Conservation (phyloP, 1,284 basidiomycete genomes). For the Cutaneotrichosporon spelunceum region DNA sequence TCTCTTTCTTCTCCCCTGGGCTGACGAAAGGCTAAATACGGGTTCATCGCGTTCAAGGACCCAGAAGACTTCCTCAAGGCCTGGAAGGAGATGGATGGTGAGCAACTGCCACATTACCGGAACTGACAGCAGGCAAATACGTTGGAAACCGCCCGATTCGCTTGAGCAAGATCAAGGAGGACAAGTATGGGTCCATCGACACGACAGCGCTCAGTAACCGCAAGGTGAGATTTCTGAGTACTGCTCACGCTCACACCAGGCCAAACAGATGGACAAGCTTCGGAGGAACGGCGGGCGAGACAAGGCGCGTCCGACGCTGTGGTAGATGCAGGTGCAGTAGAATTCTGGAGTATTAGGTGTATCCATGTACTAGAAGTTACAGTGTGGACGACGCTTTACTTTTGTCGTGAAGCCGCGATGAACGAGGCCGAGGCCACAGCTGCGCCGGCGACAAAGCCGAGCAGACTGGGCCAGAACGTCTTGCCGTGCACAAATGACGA, state of each 20-base stretch:
- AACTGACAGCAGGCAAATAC: slow-evolving; percentile 71
- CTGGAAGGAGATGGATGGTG: slow-evolving; percentile 99
- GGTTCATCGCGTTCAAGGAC: slow-evolving; percentile 96
- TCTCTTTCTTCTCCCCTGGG: not conserved
- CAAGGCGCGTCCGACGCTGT: slow-evolving; percentile 47
- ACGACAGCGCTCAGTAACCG: slow-evolving; percentile 65
- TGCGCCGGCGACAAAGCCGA: not conserved
- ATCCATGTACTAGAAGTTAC: slow-evolving; percentile 1
- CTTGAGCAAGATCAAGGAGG: slow-evolving; percentile 77
- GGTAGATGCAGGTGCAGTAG: slow-evolving; percentile 23
- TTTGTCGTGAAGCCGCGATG: not conserved
- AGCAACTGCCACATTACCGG: slow-evolving; percentile 37
- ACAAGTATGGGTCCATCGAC: slow-evolving; percentile 79
- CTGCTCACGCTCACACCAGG: slow-evolving; percentile 26
- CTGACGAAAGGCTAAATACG: slow-evolving; percentile 77
- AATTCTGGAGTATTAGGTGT: slow-evolving; percentile 1
- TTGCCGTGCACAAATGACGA: not conserved
- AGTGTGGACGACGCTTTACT: not conserved
- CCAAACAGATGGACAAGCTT: slow-evolving; percentile 49
- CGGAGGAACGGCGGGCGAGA: slow-evolving; percentile 48
- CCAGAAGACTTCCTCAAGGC: slow-evolving; percentile 97
- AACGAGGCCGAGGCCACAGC: slow-evolving; percentile 2
- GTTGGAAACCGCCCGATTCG: slow-evolving; percentile 92
- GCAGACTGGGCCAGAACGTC: not conserved
- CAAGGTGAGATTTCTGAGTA: slow-evolving; percentile 40